These are phyloP conservation scores for Pisolithus orientalis DNA, from an alignment of 768 basidiomycete genomes.

Conservation along the genomic window DNA sequence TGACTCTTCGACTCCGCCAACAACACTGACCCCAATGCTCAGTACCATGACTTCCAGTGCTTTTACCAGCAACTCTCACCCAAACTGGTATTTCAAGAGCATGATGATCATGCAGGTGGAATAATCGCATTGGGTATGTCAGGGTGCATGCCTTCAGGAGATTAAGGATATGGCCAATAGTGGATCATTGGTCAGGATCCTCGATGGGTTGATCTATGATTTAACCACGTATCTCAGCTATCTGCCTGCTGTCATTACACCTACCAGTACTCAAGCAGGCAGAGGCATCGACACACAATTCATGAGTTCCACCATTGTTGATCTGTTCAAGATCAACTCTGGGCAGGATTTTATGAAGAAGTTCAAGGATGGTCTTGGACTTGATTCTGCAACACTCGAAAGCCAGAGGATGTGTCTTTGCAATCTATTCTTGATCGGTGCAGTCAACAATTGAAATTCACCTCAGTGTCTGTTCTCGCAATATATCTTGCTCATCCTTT, in stretches of 20 bases:
- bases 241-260: slow-evolving; percentile 50
- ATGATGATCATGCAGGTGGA: slow-evolving; percentile 94
- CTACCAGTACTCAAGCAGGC: slow-evolving; percentile 41
- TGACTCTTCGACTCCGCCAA: slow-evolving; percentile 77
- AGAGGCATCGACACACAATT: slow-evolving; percentile 47
- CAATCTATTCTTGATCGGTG: slow-evolving; percentile 88
- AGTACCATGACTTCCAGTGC: slow-evolving; percentile 97
- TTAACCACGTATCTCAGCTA: slow-evolving; percentile 71
- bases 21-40: slow-evolving; percentile 63
- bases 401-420: slow-evolving; percentile 85
- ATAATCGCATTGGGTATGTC: slow-evolving; percentile 80
- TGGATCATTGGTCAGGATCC: slow-evolving; percentile 72
- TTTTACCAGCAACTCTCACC: slow-evolving; percentile 80
- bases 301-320: slow-evolving; percentile 64
- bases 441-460: slow-evolving; percentile 87
- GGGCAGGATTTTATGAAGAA: slow-evolving; percentile 79
- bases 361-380: slow-evolving; percentile 48
- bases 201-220: slow-evolving; percentile 83
- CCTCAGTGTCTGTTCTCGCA: slow-evolving; percentile 88
- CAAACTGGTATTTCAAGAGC: slow-evolving; percentile 96
- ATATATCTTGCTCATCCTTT: slow-evolving; percentile 85
- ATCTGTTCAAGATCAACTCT: slow-evolving; percentile 68
- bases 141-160: slow-evolving; percentile 78
- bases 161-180: slow-evolving; percentile 63
- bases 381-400: slow-evolving; percentile 54